phyloP scores from a whole-genome alignment of 2,329 filamentous ascomycete species.

The Xylariaceae sp. region DNA sequence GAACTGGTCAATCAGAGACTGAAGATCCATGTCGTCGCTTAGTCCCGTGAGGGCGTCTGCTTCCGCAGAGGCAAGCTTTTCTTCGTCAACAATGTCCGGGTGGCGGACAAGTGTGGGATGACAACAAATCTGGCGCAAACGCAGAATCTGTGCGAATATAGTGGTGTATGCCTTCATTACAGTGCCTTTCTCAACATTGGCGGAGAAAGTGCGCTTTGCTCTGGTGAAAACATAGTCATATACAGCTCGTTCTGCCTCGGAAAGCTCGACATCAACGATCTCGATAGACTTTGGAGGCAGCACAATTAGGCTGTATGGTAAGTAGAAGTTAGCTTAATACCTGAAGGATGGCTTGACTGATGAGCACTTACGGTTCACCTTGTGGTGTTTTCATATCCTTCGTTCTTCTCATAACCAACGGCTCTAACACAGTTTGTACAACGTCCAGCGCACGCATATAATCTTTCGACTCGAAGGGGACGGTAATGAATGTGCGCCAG shows the following conservation, averaged over 20 bases:
- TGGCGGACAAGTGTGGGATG: constrained; percentile 88
- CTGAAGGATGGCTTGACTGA: not conserved
- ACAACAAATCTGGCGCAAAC: constrained; percentile 88
- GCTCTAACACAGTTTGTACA: constrained; percentile 93
- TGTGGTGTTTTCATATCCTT: constrained; percentile 97
- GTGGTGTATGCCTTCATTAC: constrained; percentile 94
- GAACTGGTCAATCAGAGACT: constrained; percentile 79
- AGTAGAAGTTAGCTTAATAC: constrained; percentile 2
- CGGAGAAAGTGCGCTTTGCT: constrained; percentile 77
- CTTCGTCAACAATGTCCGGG: constrained; percentile 76
- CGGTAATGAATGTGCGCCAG: constrained; percentile 98
- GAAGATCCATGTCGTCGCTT: constrained; percentile 93
- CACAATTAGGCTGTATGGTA: constrained; percentile 58
- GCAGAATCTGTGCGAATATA: constrained; percentile 93
- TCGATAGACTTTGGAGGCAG: constrained; percentile 75
- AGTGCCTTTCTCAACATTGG: constrained; percentile 85
- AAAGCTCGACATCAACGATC: constrained; percentile 84
- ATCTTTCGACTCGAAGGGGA: constrained; percentile 93
- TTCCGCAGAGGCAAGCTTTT: constrained; percentile 72
- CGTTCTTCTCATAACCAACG: constrained; percentile 87
- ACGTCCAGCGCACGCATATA: constrained; percentile 92
- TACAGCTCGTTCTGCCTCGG: constrained; percentile 77
- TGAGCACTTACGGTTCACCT: constrained; percentile 46
- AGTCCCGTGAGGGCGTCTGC: constrained; percentile 76
- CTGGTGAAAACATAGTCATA: constrained; percentile 85